Percentiles rank a stretch among this genome's conserved stretches.
These are phyloP conservation scores for Symbiodinium pilosum DNA, from an alignment of 73 alveolate genomes.

Conservation along the genomic window DNA sequence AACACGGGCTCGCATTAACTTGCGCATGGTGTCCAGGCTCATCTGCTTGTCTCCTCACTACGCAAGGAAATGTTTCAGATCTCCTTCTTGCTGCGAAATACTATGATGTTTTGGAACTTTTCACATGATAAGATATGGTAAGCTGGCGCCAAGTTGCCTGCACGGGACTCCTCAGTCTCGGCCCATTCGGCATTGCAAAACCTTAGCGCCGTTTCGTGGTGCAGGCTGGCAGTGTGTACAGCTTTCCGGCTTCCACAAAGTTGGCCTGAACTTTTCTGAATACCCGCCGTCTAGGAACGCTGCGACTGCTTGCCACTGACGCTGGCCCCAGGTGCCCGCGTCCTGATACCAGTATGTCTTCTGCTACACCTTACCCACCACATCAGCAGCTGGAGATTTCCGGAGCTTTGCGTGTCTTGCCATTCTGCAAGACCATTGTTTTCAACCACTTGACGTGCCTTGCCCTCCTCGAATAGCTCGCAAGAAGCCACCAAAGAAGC, in stretches of 20 bases:
- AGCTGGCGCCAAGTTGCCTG: background rate
- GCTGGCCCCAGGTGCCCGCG: slow-evolving; percentile 33
- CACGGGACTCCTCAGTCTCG: background rate
- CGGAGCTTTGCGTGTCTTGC: background rate
- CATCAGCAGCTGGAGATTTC: background rate
- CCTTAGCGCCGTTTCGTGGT: too few species aligned
- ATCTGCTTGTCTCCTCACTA: slow-evolving; percentile 33
- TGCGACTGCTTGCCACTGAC: slow-evolving; percentile 58
- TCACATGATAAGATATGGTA: too few species aligned
- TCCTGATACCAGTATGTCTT: background rate
- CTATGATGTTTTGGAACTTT: too few species aligned
- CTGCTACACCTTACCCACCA: background rate
- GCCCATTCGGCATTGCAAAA: background rate
- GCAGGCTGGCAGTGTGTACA: too few species aligned
- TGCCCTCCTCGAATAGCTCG: background rate
- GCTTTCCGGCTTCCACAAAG: too few species aligned
- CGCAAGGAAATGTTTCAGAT: too few species aligned
- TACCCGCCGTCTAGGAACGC: background rate
- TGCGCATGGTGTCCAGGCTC: slow-evolving; percentile 12
- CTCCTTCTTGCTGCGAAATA: too few species aligned
- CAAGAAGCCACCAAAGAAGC: slow-evolving; percentile 63
- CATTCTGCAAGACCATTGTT: too few species aligned
- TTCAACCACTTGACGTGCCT: background rate
- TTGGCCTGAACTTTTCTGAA: too few species aligned
- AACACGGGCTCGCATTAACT: slow-evolving; percentile 64